Conservation (phyloP, 2,329 filamentous ascomycete genomes). For the Teratosphaeria destructans region DNA sequence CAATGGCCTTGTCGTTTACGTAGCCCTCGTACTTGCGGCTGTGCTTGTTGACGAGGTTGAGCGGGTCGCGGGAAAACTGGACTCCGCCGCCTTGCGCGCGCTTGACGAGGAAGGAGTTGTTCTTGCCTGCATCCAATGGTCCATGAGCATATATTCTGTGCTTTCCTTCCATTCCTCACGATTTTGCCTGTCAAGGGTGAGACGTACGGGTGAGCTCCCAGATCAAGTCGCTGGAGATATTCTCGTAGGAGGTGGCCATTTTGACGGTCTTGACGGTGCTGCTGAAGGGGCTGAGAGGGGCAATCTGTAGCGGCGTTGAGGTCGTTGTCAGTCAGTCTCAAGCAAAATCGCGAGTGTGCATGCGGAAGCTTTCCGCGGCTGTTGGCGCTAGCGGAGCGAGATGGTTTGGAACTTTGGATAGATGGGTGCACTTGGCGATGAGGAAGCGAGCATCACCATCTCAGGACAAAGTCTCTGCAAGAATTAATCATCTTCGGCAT, state of each 20-base stretch:
- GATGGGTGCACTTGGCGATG: not conserved
- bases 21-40: constrained; percentile 90
- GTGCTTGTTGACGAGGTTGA: constrained; percentile 89
- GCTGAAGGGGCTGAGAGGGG: not conserved
- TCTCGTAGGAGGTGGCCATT: constrained; percentile 44
- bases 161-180: not conserved
- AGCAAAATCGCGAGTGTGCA: not conserved
- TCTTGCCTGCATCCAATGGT: constrained; percentile 51
- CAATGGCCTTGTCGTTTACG: constrained; percentile 88
- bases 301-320: not conserved
- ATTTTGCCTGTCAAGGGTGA: not conserved
- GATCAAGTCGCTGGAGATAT: constrained; percentile 82
- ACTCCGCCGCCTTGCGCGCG: constrained; percentile 67
- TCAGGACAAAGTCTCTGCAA: not conserved
- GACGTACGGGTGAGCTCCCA: constrained; percentile 92
- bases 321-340: not conserved
- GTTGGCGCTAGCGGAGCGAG: not conserved
- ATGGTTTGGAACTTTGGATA: not conserved
- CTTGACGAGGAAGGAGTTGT: constrained; percentile 90
- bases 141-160: constrained; percentile 1
- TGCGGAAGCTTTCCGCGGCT: not conserved
- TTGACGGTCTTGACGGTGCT: constrained; percentile 31
- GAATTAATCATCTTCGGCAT: not conserved
- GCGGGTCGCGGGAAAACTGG: constrained; percentile 86
- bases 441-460: not conserved